Evolutionary conservation across 257 asterid genomes (phyloP).

Genomic region (Cynanchum wilfordii): DNA sequence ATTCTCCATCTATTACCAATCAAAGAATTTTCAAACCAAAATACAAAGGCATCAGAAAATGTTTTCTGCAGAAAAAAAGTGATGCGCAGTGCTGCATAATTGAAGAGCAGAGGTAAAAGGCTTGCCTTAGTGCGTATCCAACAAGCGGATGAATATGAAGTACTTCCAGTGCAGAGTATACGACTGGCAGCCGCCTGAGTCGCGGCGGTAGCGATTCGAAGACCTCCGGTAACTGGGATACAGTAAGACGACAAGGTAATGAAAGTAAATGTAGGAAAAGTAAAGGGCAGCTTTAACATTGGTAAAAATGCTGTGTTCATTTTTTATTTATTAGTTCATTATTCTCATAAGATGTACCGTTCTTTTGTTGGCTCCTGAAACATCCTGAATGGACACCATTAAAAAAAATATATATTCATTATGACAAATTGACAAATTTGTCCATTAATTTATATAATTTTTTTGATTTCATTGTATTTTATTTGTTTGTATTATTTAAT

Average conservation of each 20-base stretch:
- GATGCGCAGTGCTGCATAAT: not conserved
- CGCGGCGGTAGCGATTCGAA: conserved; percentile 1
- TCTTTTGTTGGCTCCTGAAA: too few species aligned
- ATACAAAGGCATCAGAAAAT: not conserved
- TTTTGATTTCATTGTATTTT: too few species aligned
- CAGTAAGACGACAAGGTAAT: conserved; percentile 8
- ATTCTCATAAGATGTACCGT: too few species aligned
- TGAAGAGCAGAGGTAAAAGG: not conserved
- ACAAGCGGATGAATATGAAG: conserved; percentile 2
- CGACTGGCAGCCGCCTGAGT: not conserved
- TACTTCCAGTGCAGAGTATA: not conserved
- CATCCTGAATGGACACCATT: too few species aligned
- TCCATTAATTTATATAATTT: too few species aligned
- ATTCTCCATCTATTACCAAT: conserved; percentile 44
- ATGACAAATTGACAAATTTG: too few species aligned
- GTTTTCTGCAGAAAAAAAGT: too few species aligned
- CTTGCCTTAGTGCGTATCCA: conserved; percentile 13
- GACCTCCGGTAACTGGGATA: not conserved
- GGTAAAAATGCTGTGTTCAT: not conserved
- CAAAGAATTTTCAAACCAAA: not conserved
- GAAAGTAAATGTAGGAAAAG: conserved; percentile 15
- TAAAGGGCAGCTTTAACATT: conserved; percentile 33
- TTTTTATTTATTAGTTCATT: too few species aligned
- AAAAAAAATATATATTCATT: too few species aligned
- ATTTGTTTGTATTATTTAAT: too few species aligned